These are phyloP conservation scores for Avena eriantha DNA, from an alignment of 176 grass and related monocot genomes.

Conservation along the genomic window DNA sequence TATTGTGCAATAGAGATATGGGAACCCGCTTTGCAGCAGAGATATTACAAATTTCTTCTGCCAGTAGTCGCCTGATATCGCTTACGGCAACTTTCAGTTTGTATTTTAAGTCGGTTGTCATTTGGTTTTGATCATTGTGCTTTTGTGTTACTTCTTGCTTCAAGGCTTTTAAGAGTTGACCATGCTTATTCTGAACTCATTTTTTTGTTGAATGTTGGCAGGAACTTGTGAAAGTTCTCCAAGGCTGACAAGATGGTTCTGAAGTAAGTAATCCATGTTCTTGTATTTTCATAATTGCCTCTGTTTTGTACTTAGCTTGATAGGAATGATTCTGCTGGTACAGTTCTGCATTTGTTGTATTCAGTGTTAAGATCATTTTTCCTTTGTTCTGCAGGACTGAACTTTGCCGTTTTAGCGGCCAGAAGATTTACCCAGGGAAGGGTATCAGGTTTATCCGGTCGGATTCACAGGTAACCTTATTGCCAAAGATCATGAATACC, in stretches of 20 bases:
- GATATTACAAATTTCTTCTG: conserved; percentile 36
- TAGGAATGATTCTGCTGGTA: background rate
- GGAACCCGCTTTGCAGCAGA: conserved; percentile 55
- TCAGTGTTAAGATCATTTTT: background rate
- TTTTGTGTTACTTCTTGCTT: background rate
- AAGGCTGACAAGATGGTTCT: conserved; percentile 74
- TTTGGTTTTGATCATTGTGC: background rate
- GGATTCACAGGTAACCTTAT: conserved; percentile 72
- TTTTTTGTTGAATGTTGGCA: conserved; percentile 8
- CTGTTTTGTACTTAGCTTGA: background rate
- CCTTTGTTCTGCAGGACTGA: conserved; percentile 64
- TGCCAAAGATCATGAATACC: background rate
- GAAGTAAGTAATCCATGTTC: conserved; percentile 60
- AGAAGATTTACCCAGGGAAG: conserved; percentile 94
- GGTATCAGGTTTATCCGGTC: conserved; percentile 83
- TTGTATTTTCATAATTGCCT: conserved; percentile 1
- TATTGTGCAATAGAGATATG: conserved; percentile 48
- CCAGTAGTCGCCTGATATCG: conserved; percentile 44
- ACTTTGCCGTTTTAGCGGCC: conserved; percentile 93
- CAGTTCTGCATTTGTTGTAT: background rate
- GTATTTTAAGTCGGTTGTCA: background rate
- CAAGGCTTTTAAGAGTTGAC: background rate
- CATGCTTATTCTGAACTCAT: background rate
- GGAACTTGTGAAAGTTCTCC: conserved; percentile 41
- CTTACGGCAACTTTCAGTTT: background rate